Conservation (phyloP, 345 rosid genomes). For the Linum tenue region DNA sequence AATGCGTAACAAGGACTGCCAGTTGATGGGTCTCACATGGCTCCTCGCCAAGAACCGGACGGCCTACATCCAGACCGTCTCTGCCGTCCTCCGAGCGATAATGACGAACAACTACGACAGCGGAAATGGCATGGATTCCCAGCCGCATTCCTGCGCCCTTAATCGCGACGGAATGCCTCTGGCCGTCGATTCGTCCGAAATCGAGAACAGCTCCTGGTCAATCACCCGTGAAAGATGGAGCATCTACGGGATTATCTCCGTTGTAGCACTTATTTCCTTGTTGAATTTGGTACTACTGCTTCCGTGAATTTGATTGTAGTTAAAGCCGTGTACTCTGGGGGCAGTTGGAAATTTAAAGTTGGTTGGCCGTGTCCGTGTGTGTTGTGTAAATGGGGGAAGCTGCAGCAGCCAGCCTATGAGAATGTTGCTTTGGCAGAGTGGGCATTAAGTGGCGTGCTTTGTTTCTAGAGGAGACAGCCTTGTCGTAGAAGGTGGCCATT, state of each 20-base stretch:
- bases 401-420: no score
- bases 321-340: no score
- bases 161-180: conserved; percentile 80
- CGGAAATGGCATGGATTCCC: conserved; percentile 6
- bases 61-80: conserved; percentile 68
- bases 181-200: conserved; percentile 69
- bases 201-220: conserved; percentile 34
- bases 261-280: not conserved
- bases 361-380: no score
- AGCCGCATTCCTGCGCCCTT: conserved; percentile 66
- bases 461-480: no score
- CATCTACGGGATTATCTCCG: not conserved
- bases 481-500: no score
- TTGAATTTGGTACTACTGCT: not conserved
- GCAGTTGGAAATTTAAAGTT: no score
- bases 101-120: conserved; percentile 40
- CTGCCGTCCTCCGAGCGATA: conserved; percentile 70
- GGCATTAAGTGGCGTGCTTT: no score
- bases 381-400: no score
- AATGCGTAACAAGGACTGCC: conserved; percentile 86
- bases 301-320: no score
- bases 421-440: no score
- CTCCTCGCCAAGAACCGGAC: conserved; percentile 72
- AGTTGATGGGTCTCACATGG: conserved; percentile 94
- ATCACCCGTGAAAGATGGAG: not conserved